A percentile compares a stretch with the other conserved stretches of the same genome.
These are phyloP conservation scores for Aspergillus japonicus DNA, from an alignment of 2,329 filamentous ascomycete species.

Conservation along the genomic window DNA sequence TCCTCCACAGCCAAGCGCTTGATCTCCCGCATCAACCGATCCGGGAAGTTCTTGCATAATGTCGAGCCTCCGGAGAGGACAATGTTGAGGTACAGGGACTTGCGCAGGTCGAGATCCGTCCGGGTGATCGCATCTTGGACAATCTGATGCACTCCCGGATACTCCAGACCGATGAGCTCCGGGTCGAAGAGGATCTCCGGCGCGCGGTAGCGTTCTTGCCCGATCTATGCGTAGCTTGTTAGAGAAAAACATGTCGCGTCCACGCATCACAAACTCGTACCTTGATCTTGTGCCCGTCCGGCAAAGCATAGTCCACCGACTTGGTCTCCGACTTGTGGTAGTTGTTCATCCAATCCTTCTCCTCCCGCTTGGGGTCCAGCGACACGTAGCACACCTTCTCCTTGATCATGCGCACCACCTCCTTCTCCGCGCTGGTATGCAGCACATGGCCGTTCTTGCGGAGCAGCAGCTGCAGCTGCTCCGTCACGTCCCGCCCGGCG, in stretches of 20 bases:
- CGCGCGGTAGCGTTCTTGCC: constrained; percentile 89
- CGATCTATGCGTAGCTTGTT: constrained; percentile 59
- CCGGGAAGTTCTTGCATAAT: constrained; percentile 93
- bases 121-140: constrained; percentile 94
- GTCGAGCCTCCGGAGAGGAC: constrained; percentile 95
- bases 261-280: constrained; percentile 44
- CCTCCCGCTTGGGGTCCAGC: constrained; percentile 84
- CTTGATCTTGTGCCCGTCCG: constrained; percentile 92
- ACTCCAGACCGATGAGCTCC: constrained; percentile 94
- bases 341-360: constrained; percentile 82
- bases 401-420: constrained; percentile 97
- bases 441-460: constrained; percentile 92
- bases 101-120: constrained; percentile 92
- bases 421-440: constrained; percentile 97
- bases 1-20: constrained; percentile 94
- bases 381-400: constrained; percentile 92
- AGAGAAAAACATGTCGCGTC: background rate
- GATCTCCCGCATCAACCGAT: constrained; percentile 86
- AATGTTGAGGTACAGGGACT: constrained; percentile 92
- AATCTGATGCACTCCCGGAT: constrained; percentile 95
- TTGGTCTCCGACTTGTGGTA: constrained; percentile 75
- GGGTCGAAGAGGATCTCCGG: constrained; percentile 98
- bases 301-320: constrained; percentile 80
- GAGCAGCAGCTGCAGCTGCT: constrained; percentile 86
- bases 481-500: constrained; percentile 91